Evolutionary conservation across 2,329 filamentous ascomycete species (phyloP).

Genomic region (Hypoxylon sp.): DNA sequence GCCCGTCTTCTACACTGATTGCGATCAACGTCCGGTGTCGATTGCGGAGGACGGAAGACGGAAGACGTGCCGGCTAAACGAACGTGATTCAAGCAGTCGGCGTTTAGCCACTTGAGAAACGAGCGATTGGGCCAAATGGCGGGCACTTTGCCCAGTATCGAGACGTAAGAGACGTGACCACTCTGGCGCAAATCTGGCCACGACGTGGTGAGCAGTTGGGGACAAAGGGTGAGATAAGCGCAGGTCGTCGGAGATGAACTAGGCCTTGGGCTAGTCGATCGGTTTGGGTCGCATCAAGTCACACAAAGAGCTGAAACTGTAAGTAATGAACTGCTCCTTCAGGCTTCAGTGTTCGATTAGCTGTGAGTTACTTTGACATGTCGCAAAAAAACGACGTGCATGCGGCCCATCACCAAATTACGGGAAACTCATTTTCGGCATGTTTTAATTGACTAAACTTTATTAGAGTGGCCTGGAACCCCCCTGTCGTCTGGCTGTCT

Average conservation of each 20-base stretch:
- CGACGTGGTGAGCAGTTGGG: background rate
- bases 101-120: constrained; percentile 14
- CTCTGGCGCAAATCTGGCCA: constrained; percentile 32
- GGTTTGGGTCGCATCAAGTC: constrained; percentile 30
- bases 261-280: background rate
- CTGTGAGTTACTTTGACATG: constrained; percentile 33
- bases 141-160: constrained; percentile 29
- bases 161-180: constrained; percentile 36
- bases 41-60: too few relatives aligned
- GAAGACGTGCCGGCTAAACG: constrained; percentile 1
- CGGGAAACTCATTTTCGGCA: constrained; percentile 36
- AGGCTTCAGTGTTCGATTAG: constrained; percentile 23
- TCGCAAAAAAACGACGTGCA: constrained; percentile 37
- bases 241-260: constrained; percentile 8
- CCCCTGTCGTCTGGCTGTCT: constrained; percentile 16
- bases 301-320: constrained; percentile 12
- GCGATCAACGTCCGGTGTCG: constrained; percentile 5
- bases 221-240: constrained; percentile 20
- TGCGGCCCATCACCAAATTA: constrained; percentile 34
- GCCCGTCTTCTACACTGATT: constrained; percentile 21
- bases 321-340: constrained; percentile 6
- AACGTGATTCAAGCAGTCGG: constrained; percentile 19
- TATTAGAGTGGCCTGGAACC: constrained; percentile 26
- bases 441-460: constrained; percentile 31
- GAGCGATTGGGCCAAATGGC: constrained; percentile 29